Evolutionary conservation across 495 filamentous ascomycete species (phyloP), one percentile per base, ranked within the genome.

Genomic region (Penicillium cosmopolitanum): DNA sequence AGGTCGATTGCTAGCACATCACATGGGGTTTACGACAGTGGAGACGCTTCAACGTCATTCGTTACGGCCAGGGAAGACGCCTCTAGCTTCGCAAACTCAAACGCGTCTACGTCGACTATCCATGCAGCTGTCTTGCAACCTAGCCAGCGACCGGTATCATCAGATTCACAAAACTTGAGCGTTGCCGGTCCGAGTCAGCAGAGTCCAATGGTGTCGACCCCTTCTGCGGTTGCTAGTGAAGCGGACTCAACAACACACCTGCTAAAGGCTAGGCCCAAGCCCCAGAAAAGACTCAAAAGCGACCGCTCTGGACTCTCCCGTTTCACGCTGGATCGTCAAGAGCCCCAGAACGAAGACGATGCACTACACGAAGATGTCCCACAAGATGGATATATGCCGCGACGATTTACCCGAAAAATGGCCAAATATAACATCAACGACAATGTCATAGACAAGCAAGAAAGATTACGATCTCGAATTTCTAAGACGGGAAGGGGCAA

Each of bases 391-490:
- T 53, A 58, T 16, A 25, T 57, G 19, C 67, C 57, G 19, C 59
- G 55, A 25, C 61, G 64, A 21, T 51, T 76, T 9, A 63, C 64
- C 9, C 65, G 53, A 16, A 73, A 68, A 51, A 63, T 77, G 46
- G 67, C 71, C 28, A 77, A 71, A 43, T 80, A 79, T 63, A 80
- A 81, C 61, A 34, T 84, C 21, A 72, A 80, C 44, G 77, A 82
- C 47, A 78, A 82, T 38, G 50, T 77, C 18, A 60, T 64, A 28
- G 61, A 79, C 33, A 73, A 72, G 46, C 70, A 82, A 68, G 73
- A 70, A 65, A 70, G 65, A 34, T 54, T 70, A 53, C 68, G 65
- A 11, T 74, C 70, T 9, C 66, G 64, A 16, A 71, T 81, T 16
- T 68, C 75, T 8, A 71, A 63, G 40, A 78, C 75, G 1, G 74